phyloP scores from a whole-genome alignment of 768 basidiomycete genomes.

The Ramaria sp. region DNA sequence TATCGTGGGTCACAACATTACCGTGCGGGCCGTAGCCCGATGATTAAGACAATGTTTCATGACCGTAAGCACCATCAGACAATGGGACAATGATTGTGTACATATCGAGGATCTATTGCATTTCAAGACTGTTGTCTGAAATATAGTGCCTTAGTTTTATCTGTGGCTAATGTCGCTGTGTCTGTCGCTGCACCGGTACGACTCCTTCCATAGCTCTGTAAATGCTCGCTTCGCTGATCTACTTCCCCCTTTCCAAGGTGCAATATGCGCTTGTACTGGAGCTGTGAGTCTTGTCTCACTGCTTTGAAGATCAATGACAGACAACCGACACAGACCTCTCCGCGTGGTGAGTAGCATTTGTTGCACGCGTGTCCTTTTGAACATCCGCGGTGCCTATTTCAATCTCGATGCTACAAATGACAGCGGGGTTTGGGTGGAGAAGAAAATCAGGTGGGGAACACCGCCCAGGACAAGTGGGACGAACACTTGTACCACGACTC shows the following conservation, averaged over 20 bases:
- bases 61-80: not conserved
- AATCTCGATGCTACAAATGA: not conserved
- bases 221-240: no score
- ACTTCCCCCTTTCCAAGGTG: not conserved
- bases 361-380: slow-evolving; percentile 7
- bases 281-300: not conserved
- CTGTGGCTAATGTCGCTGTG: not conserved
- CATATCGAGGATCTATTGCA: not conserved
- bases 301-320: not conserved
- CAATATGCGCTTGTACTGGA: slow-evolving; percentile 6
- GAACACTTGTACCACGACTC: no score
- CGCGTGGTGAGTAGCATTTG: slow-evolving; percentile 5
- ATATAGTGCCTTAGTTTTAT: not conserved
- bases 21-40: not conserved
- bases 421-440: not conserved
- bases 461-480: no score
- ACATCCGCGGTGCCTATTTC: slow-evolving; percentile 4
- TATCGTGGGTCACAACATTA: slow-evolving; percentile 1
- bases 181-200: not conserved
- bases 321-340: not conserved
- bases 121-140: slow-evolving; percentile 1
- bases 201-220: not conserved
- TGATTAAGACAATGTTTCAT: slow-evolving; percentile 1
- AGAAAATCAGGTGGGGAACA: no score
- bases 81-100: not conserved